These are phyloP conservation scores for Candida quercuum DNA, from an alignment of 805 yeast genomes.

Conservation along the genomic window DNA sequence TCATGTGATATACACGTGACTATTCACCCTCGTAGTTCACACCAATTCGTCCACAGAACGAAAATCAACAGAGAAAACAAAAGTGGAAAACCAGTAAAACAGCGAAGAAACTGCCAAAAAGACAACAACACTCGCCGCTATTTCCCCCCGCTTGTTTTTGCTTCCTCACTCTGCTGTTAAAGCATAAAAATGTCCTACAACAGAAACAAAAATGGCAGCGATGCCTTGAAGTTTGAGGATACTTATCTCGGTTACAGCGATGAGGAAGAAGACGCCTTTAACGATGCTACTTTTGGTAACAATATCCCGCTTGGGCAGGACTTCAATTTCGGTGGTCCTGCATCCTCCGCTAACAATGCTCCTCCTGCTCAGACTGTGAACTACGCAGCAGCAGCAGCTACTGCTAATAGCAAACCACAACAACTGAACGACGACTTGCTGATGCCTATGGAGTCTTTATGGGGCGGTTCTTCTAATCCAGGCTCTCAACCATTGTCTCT, in stretches of 20 bases:
- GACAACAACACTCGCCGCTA: background rate
- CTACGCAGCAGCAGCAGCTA: constrained; percentile 43
- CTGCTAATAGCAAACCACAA: constrained; percentile 25
- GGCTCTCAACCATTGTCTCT: constrained; percentile 49
- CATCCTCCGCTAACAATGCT: constrained; percentile 1
- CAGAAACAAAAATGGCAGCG: constrained; percentile 6
- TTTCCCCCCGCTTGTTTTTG: too few relatives aligned
- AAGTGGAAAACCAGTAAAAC: too few relatives aligned
- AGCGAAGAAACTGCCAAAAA: too few relatives aligned
- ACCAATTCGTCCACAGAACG: too few relatives aligned
- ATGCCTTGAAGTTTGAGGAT: constrained; percentile 71
- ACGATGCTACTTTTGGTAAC: constrained; percentile 74
- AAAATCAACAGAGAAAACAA: too few relatives aligned
- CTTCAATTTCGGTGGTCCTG: constrained; percentile 51
- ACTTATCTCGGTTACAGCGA: constrained; percentile 72
- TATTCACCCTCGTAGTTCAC: too few relatives aligned
- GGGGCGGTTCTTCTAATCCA: constrained; percentile 37
- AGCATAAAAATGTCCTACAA: constrained; percentile 10
- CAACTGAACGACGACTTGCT: constrained; percentile 34
- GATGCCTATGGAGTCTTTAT: constrained; percentile 68
- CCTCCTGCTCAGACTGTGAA: constrained; percentile 28
- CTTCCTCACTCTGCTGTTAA: too few relatives aligned
- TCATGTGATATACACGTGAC: too few relatives aligned
- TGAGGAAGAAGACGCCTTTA: constrained; percentile 73
- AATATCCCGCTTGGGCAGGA: constrained; percentile 50